Conservation (phyloP, 257 asterid species). For the Fraxinus cuspidata region DNA sequence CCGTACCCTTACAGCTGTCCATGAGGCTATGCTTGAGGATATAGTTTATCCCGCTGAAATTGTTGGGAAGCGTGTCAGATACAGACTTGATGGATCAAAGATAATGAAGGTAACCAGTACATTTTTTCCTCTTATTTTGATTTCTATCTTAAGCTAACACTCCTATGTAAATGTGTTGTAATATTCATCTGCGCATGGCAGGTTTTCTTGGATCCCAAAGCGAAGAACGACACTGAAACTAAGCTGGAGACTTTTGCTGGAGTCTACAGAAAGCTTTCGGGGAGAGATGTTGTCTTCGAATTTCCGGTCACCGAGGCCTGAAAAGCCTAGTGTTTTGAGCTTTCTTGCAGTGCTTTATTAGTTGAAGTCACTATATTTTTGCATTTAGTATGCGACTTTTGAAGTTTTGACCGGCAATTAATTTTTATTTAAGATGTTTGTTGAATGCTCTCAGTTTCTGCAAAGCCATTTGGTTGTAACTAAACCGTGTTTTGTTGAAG, state of each 20-base stretch:
- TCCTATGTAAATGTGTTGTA: neutral
- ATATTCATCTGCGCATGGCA: conserved; percentile 13
- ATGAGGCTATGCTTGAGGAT: conserved; percentile 77
- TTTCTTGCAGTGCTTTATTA: conserved; percentile 6
- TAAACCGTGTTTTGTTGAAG: neutral
- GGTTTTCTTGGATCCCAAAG: conserved; percentile 59
- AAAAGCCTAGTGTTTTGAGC: conserved; percentile 7
- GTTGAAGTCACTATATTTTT: conserved; percentile 10
- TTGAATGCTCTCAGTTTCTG: neutral
- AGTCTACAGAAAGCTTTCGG: conserved; percentile 63
- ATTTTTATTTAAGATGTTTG: neutral
- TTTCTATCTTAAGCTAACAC: neutral
- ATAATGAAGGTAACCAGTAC: conserved; percentile 56
- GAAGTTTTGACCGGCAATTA: conserved; percentile 34
- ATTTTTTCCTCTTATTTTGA: neutral
- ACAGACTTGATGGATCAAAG: conserved; percentile 71
- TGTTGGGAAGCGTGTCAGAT: conserved; percentile 64
- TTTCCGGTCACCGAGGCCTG: conserved; percentile 41
- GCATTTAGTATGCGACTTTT: conserved; percentile 20
- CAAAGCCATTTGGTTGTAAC: neutral
- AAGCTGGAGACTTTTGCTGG: conserved; percentile 61
- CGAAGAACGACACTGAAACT: conserved; percentile 51
- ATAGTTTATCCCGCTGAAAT: conserved; percentile 72
- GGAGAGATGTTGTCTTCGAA: conserved; percentile 55
- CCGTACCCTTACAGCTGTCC: conserved; percentile 74